Evolutionary conservation across 78 protist species (phyloP), one percentile per base, ranked within the genome.

Genomic region (Cavenderia fasciculata): DNA sequence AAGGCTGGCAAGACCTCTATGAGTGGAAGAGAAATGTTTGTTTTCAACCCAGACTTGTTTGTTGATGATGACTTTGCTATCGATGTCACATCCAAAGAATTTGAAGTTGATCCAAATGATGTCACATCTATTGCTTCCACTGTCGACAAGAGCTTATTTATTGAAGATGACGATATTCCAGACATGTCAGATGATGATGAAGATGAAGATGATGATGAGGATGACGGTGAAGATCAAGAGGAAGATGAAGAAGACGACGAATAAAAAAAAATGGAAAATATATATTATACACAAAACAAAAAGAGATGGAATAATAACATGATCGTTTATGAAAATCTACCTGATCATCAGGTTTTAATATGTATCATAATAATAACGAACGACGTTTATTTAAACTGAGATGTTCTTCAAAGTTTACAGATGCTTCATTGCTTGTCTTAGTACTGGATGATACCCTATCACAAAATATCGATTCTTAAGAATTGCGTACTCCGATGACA

Each of bases 21-120:
- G 66, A 72, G 82, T 33, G 97, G 97, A 25, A 91, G 97, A 70
- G 97, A 92, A 61, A 87, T 95, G 88, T 92, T 95, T 79, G 41
- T 62, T 18, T 95, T 70, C 86, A 87, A 87, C 38, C 93, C 95
- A 46, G 94, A 87, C 21, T n/a, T 85, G 27, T 92, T 88, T 40
- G 91, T 79, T 34, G 94, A 92, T 44, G 97, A 95, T 63, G 95
- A 73, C 38, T 82, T 74, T 11, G 94, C 92, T 19, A 92, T 59
- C 61, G 78, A 65, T 27, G 77, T 63, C 11, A 33, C 61, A 51
- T 62, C 31, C 23, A 68, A 46, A 10, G 92, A 57, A 44, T 84
- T 40, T 41, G 78, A 65, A 33, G 47, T 54, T 8, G 72, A 76
- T 33, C 69, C 29, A 25, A n/a, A n/a, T n/a, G 89, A 70, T 46